phyloP scores from a whole-genome alignment of 257 asterid genomes.

The Oldenlandia corymbosa region DNA sequence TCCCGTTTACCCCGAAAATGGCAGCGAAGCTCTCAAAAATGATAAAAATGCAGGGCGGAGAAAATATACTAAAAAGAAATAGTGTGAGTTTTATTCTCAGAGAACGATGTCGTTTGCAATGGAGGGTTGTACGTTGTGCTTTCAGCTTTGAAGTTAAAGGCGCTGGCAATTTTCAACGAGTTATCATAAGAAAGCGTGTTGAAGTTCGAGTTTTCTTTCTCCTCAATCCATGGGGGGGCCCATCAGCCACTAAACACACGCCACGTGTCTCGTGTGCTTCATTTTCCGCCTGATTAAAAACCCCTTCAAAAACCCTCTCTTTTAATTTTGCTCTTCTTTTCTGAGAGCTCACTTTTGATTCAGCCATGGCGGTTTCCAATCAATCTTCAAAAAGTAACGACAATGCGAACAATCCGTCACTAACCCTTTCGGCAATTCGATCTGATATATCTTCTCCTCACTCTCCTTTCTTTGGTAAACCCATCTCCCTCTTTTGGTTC shows the following conservation, averaged over 20 bases:
- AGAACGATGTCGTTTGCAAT: not conserved
- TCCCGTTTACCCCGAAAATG: not conserved
- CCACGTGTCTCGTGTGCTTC: not conserved
- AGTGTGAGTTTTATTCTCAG: not conserved
- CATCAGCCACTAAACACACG: not conserved
- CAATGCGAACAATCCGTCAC: not conserved
- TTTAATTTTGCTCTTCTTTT: no score
- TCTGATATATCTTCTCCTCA: not conserved
- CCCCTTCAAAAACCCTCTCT: slow-evolving; percentile 13
- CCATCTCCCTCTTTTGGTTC: not conserved
- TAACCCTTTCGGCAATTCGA: not conserved
- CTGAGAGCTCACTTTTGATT: not conserved
- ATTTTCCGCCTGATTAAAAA: not conserved
- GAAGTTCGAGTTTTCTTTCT: no score
- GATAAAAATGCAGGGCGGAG: not conserved
- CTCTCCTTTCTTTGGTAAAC: slow-evolving; percentile 28
- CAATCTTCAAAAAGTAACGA: slow-evolving; percentile 2
- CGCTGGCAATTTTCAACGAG: no score
- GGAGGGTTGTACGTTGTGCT: no score
- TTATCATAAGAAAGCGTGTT: no score
- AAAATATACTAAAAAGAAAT: no score
- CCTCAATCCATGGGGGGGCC: not conserved
- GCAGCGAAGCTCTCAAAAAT: not conserved
- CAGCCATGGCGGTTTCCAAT: slow-evolving; percentile 23
- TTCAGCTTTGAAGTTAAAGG: no score